A percentile compares a stretch with the other conserved stretches of the same genome.
Evolutionary conservation across 169 alveolate species (phyloP).

Genomic region (Plasmodium sp.): DNA sequence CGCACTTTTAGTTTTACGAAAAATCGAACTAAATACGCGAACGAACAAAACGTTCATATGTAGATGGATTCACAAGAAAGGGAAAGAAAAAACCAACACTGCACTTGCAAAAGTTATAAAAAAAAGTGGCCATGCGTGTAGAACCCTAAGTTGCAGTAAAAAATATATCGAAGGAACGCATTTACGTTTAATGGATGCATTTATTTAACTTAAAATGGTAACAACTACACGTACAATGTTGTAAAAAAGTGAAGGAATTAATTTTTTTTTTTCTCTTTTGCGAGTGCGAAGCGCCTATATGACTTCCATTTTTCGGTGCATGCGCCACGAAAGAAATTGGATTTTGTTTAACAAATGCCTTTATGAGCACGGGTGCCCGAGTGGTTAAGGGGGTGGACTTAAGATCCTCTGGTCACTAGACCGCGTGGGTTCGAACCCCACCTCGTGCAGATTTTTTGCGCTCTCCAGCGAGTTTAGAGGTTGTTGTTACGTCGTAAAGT

Average conservation of each 20-base stretch:
- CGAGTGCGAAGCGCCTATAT: not conserved
- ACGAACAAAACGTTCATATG: not conserved
- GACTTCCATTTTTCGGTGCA: not conserved
- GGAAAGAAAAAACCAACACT: not conserved
- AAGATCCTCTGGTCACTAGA: conserved; percentile 95
- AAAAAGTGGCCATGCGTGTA: not conserved
- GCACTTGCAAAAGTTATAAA: not conserved
- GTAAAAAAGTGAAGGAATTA: not conserved
- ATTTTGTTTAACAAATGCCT: not conserved
- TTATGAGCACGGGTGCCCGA: conserved; percentile 95
- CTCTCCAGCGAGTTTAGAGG: not conserved
- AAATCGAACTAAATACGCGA: not conserved
- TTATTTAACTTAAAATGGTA: not conserved
- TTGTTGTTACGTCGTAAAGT: not conserved
- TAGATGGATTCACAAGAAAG: not conserved
- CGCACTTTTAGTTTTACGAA: not conserved
- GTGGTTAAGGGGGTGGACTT: conserved; percentile 98
- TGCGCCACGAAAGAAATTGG: not conserved
- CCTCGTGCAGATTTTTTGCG: conserved; percentile 89
- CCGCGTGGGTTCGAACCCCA: conserved; percentile 99
- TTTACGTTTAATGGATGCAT: not conserved
- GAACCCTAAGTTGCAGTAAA: not conserved
- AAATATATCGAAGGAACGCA: not conserved
- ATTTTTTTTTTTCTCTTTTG: not conserved
- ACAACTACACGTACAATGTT: not conserved